Percentiles rank a stretch among this genome's conserved stretches.
phyloP scores from a whole-genome alignment of 2,329 filamentous ascomycete genomes.

The Pseudocercospora fijiensis region DNA sequence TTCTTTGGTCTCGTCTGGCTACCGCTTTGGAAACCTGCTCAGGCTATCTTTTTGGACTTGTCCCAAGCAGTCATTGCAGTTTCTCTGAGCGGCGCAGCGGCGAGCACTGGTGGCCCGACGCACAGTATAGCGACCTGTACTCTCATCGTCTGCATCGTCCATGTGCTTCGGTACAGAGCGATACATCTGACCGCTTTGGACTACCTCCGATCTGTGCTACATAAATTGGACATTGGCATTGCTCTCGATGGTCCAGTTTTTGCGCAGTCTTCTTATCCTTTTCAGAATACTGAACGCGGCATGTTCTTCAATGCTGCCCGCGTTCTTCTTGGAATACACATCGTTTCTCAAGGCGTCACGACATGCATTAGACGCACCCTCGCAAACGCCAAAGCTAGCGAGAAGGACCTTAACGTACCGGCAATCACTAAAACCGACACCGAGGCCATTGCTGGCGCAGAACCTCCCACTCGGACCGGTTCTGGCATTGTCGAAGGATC shows the following conservation, averaged over 20 bases:
- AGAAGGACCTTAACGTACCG: slow-evolving; percentile 34
- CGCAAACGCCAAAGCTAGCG: slow-evolving; percentile 39
- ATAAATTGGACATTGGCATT: slow-evolving; percentile 37
- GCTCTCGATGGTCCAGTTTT: slow-evolving; percentile 35
- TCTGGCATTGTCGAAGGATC: slow-evolving; percentile 26
- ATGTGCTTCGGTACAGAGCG: slow-evolving; percentile 55
- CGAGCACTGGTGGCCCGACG: slow-evolving; percentile 65
- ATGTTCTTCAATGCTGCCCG: slow-evolving; percentile 36
- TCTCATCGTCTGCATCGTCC: slow-evolving; percentile 60
- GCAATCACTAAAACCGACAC: slow-evolving; percentile 35
- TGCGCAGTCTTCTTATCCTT: slow-evolving; percentile 35
- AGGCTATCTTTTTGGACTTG: slow-evolving; percentile 83
- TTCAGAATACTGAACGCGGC: slow-evolving; percentile 33
- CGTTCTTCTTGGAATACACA: slow-evolving; percentile 40
- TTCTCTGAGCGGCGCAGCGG: slow-evolving; percentile 79
- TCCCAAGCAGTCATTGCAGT: slow-evolving; percentile 92
- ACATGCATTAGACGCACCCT: slow-evolving; percentile 39
- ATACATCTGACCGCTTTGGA: slow-evolving; percentile 42
- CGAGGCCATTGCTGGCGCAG: slow-evolving; percentile 33
- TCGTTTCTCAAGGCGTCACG: slow-evolving; percentile 40
- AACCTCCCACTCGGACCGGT: slow-evolving; percentile 23
- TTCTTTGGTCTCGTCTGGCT: slow-evolving; percentile 77
- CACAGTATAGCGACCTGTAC: slow-evolving; percentile 71
- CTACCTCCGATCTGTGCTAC: slow-evolving; percentile 40
- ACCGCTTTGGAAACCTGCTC: slow-evolving; percentile 81